Evolutionary conservation across 805 yeast genomes (phyloP).

Genomic region (Cyberlindnera maritima): DNA sequence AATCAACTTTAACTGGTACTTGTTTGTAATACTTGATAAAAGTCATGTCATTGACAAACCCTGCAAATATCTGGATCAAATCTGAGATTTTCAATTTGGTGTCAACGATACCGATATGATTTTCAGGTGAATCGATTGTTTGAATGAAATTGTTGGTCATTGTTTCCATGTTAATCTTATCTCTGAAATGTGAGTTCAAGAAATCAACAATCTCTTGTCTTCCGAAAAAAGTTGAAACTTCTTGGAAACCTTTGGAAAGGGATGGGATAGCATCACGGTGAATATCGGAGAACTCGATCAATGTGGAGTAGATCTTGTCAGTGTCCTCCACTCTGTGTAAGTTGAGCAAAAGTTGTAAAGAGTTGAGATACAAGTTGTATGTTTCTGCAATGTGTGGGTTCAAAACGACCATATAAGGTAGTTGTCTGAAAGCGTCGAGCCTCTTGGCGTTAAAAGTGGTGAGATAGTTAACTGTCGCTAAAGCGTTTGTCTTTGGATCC

Average conservation of each 20-base stretch:
- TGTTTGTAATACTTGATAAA: constrained; percentile 78
- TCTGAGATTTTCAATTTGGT: constrained; percentile 61
- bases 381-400: constrained; percentile 84
- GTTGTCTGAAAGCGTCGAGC: constrained; percentile 60
- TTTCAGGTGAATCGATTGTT: constrained; percentile 47
- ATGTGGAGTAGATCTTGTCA: constrained; percentile 47
- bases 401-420: constrained; percentile 82
- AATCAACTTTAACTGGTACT: constrained; percentile 57
- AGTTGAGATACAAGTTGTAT: constrained; percentile 68
- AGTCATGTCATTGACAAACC: constrained; percentile 79
- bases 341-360: constrained; percentile 52
- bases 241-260: constrained; percentile 79
- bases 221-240: constrained; percentile 48
- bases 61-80: constrained; percentile 61
- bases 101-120: constrained; percentile 65
- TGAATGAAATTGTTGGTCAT: constrained; percentile 83
- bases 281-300: constrained; percentile 60
- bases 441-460: constrained; percentile 68
- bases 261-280: constrained; percentile 85
- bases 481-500: constrained; percentile 35
- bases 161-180: constrained; percentile 82
- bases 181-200: constrained; percentile 73
- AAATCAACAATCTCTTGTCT: constrained; percentile 54
- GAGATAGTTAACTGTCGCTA: constrained; percentile 54
- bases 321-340: constrained; percentile 40